A percentile compares a stretch with the other conserved stretches of the same genome.
phyloP scores from a whole-genome alignment of 1,284 basidiomycete species.

The Peniophora sp. region DNA sequence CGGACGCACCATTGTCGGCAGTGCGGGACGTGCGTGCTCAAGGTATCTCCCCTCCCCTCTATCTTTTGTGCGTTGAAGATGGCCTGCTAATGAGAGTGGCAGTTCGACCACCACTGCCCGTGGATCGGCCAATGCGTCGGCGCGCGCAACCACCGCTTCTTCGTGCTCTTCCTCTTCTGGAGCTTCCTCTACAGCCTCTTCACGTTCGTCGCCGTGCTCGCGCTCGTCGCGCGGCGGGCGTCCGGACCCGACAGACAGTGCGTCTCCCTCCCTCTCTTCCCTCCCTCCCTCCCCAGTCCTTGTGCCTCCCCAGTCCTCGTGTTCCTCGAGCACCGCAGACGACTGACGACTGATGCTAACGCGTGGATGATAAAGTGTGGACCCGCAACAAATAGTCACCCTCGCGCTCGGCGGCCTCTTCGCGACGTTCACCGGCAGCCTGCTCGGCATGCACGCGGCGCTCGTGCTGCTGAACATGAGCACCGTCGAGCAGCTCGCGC shows the following conservation, averaged over 20 bases:
- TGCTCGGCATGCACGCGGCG: constrained; percentile 53
- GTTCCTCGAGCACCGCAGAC: too few relatives aligned
- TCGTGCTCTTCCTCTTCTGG: constrained; percentile 64
- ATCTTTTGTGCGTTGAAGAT: neutral
- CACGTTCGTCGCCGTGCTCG: constrained; percentile 48
- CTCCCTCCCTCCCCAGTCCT: too few relatives aligned
- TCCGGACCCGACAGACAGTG: constrained; percentile 9
- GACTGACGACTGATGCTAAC: too few relatives aligned
- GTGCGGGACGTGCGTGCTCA: constrained; percentile 41
- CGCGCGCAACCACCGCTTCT: constrained; percentile 72
- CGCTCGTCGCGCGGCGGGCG: constrained; percentile 21
- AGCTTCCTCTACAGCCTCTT: constrained; percentile 49
- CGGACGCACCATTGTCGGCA: constrained; percentile 70
- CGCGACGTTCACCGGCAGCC: constrained; percentile 53
- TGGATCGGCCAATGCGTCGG: constrained; percentile 84
- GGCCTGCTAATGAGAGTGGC: constrained; percentile 50
- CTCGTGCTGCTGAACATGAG: constrained; percentile 63
- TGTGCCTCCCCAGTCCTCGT: too few relatives aligned
- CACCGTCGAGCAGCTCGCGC: constrained; percentile 69
- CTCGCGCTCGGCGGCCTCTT: constrained; percentile 65
- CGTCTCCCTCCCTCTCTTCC: too few relatives aligned
- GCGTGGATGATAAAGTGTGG: constrained; percentile 21
- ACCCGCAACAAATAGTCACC: constrained; percentile 59
- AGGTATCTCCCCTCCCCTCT: constrained; percentile 27
- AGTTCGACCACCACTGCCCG: constrained; percentile 75